Base-by-base conservation (phyloP, 2,329 filamentous ascomycete species). In the Cordyceps tenuipes region DNA sequence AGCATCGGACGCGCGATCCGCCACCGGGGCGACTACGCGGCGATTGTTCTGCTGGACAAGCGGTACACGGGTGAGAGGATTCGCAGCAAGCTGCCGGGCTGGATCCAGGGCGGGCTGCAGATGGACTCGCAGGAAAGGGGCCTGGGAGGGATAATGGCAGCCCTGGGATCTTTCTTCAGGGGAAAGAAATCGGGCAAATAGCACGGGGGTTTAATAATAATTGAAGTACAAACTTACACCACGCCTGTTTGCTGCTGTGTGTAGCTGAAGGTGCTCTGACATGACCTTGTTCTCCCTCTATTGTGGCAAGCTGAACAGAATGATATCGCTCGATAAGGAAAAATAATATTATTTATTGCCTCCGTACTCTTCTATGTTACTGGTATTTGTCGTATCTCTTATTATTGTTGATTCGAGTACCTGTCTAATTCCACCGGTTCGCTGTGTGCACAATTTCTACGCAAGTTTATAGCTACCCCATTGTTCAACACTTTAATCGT, bases 1-100 rank as follows among this genome's bases (percentile, higher is more conserved):
- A 94, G 90, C 69, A 92, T 99, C 66, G 94, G 94, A 0, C 80
- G 94, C 61, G 94, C 91, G 1, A 97, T 99, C 67, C 80, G 94
- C 51, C 94, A 99, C 70, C 82, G 82, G 59, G 84, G 83, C 26
- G 94, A 99, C 73, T 97, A 96, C 73, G 94, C 94, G 5, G 86
- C 89, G 17, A 97, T 99, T 64, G 75, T 97, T 60, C 81, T 99
- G 69, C 77, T 94, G 39, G 94, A 99, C 73, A 79, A 82, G 64
- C 79, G 94, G 56, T 99, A 94, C 73, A 82, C 80, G n/a, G 84
- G 81, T 31, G 79, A 84, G 53, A 81, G 88, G 58, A 91, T 97
- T 62, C 82, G 83, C 66, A 76, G 73, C 26, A 97, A 97, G 75
- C 73, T 99, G 65, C 94, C 94, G 0, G 86, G 82, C 1, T 99